phyloP scores from a whole-genome alignment of 495 filamentous ascomycete species.

The Penicillium bialowiezense region DNA sequence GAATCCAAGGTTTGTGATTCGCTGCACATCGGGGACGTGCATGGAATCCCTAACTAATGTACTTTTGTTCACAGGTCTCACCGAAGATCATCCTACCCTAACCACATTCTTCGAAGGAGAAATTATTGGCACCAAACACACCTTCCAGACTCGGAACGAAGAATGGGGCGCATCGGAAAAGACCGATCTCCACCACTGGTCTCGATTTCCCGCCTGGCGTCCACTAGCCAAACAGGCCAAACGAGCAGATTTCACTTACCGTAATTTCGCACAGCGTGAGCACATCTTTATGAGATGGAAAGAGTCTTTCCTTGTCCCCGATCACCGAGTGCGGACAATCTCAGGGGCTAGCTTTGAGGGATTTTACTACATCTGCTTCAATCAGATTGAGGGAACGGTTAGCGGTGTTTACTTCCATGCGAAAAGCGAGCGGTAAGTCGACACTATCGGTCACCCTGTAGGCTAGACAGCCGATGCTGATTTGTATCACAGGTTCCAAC shows the following conservation, averaged over 20 bases:
- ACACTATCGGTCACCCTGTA: not conserved
- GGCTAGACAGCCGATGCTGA: constrained; percentile 4
- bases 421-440: constrained; percentile 87
- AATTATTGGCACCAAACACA: constrained; percentile 93
- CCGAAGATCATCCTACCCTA: constrained; percentile 90
- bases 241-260: constrained; percentile 69
- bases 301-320: constrained; percentile 95
- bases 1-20: constrained; percentile 78
- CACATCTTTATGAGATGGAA: constrained; percentile 99
- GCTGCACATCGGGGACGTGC: not conserved
- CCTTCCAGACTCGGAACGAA: constrained; percentile 84
- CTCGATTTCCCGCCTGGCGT: constrained; percentile 80
- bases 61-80: constrained; percentile 61
- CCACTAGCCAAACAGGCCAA: constrained; percentile 74
- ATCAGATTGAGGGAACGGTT: constrained; percentile 79
- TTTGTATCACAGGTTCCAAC: constrained; percentile 67
- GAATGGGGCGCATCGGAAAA: constrained; percentile 92
- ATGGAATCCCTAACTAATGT: constrained; percentile 19
- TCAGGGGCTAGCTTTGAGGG: constrained; percentile 95
- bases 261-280: constrained; percentile 70
- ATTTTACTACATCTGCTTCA: constrained; percentile 99
- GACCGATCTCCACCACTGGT: constrained; percentile 92
- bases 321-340: constrained; percentile 86
- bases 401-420: constrained; percentile 97
- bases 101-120: constrained; percentile 99